Evolutionary conservation across 2,329 filamentous ascomycete species (phyloP).

Genomic region (Albifimbria verrucaria): DNA sequence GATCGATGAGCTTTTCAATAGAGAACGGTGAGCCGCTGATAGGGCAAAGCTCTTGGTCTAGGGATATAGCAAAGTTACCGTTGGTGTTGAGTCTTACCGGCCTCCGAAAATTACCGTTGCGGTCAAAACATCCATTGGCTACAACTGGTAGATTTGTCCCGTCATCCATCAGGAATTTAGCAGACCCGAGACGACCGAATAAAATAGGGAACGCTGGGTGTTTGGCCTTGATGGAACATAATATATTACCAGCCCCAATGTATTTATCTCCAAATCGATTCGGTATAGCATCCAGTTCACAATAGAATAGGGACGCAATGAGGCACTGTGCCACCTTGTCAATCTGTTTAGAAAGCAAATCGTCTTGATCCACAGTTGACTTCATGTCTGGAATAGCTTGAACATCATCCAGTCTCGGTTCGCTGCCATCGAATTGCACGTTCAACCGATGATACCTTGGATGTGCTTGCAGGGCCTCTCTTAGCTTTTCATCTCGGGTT

Average conservation of each 20-base stretch:
- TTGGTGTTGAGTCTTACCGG: not conserved
- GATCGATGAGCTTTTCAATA: not conserved
- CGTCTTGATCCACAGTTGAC: not conserved
- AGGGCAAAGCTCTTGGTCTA: not conserved
- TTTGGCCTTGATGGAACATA: not conserved
- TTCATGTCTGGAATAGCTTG: slow-evolving; percentile 1
- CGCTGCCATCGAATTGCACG: slow-evolving; percentile 1
- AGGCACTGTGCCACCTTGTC: slow-evolving; percentile 1
- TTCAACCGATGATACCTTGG: slow-evolving; percentile 1
- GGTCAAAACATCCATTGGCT: not conserved
- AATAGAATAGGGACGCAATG: slow-evolving; percentile 6
- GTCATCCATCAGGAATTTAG: not conserved
- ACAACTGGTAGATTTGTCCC: not conserved
- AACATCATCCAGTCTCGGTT: slow-evolving; percentile 3
- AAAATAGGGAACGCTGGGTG: not conserved
- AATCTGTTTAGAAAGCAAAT: not conserved
- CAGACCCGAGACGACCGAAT: not conserved
- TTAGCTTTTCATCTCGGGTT: not conserved
- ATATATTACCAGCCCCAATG: not conserved
- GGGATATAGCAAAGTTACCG: not conserved
- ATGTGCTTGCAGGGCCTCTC: not conserved
- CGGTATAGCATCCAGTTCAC: slow-evolving; percentile 4
- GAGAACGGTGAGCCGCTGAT: not conserved
- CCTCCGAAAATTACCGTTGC: not conserved
- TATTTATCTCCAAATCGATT: not conserved